Conservation (phyloP, 1,139 yeast species). For the Williopsis jadinii region DNA sequence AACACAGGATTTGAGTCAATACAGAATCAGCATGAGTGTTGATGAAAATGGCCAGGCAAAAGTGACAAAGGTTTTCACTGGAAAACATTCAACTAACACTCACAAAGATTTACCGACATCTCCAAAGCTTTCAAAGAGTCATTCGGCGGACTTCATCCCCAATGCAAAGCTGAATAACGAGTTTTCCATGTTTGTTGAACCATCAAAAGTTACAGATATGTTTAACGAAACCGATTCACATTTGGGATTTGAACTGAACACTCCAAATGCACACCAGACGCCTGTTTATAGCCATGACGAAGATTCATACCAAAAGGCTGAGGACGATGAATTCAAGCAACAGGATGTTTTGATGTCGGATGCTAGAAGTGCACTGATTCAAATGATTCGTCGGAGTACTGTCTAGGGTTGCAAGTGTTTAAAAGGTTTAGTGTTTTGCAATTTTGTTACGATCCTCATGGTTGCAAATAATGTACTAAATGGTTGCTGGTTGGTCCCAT, state of each 20-base stretch:
- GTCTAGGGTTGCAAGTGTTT: neutral
- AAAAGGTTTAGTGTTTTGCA: too few relatives aligned
- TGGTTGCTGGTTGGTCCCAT: too few relatives aligned
- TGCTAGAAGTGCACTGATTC: slow-evolving; percentile 23
- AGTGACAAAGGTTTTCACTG: slow-evolving; percentile 11
- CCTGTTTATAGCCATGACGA: neutral
- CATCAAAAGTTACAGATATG: slow-evolving; percentile 15
- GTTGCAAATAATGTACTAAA: too few relatives aligned
- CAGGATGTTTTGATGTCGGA: slow-evolving; percentile 15
- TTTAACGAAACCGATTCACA: slow-evolving; percentile 14
- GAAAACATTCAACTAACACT: neutral
- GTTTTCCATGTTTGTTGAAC: slow-evolving; percentile 17
- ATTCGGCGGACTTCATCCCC: too few relatives aligned
- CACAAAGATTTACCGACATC: neutral
- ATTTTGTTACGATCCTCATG: too few relatives aligned
- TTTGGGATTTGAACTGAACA: slow-evolving; percentile 5
- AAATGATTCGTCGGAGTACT: slow-evolving; percentile 22
- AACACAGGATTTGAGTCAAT: slow-evolving; percentile 2
- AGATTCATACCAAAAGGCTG: neutral
- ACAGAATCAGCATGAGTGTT: slow-evolving; percentile 12
- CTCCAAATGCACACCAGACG: neutral
- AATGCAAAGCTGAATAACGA: neutral
- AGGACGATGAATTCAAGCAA: slow-evolving; percentile 3
- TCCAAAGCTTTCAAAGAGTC: slow-evolving; percentile 3
- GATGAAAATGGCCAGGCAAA: slow-evolving; percentile 22